These are phyloP conservation scores for Thielaviopsis musarum DNA, from an alignment of 2,329 filamentous ascomycete genomes.

Conservation along the genomic window DNA sequence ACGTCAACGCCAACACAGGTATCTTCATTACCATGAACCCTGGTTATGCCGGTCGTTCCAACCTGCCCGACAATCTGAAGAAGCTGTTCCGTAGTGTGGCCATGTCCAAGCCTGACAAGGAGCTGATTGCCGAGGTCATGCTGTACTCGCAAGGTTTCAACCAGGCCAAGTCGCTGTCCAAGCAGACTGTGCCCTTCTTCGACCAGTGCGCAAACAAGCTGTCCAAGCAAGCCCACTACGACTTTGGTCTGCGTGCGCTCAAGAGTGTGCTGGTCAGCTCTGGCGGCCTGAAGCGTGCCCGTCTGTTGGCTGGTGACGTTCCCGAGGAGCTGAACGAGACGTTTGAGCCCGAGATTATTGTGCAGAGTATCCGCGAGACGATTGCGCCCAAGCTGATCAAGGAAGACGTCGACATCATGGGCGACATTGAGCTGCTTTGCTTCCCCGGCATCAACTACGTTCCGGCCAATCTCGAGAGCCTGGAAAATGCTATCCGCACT, in stretches of 20 bases:
- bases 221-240: constrained; percentile 96
- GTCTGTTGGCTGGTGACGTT: constrained; percentile 35
- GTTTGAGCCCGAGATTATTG: constrained; percentile 91
- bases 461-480: constrained; percentile 64
- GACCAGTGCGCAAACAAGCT: constrained; percentile 67
- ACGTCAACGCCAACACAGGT: constrained; percentile 82
- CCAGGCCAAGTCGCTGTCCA: constrained; percentile 82
- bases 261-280: constrained; percentile 99
- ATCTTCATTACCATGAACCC: constrained; percentile 99
- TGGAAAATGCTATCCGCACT: constrained; percentile 66
- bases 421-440: constrained; percentile 61
- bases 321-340: constrained; percentile 23
- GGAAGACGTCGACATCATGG: constrained; percentile 78
- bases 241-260: constrained; percentile 91
- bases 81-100: constrained; percentile 98
- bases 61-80: constrained; percentile 96
- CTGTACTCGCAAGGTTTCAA: constrained; percentile 98
- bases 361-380: constrained; percentile 95
- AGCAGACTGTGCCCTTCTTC: constrained; percentile 96
- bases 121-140: constrained; percentile 99
- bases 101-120: constrained; percentile 99
- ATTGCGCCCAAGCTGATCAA: constrained; percentile 96
- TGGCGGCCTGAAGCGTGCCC: constrained; percentile 79
- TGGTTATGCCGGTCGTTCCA: constrained; percentile 93
- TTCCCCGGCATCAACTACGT: constrained; percentile 92